Base-by-base conservation (phyloP, 1,284 basidiomycete species). In the Bjerkandera adusta region DNA sequence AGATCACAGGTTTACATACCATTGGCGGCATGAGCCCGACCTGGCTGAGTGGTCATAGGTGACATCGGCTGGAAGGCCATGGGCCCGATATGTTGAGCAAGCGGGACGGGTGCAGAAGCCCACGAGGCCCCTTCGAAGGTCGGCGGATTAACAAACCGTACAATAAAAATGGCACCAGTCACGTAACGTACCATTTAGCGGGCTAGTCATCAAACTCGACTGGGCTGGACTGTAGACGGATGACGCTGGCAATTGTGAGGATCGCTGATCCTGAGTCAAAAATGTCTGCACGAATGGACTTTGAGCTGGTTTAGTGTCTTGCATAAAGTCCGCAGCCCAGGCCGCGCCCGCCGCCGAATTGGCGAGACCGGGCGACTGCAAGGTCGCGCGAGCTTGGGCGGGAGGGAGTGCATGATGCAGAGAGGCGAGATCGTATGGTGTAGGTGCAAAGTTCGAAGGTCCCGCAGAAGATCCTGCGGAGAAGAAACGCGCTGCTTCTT, bases 401-500 rank as follows among this genome's bases (percentile, higher is more conserved):
- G 51, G 48, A 3, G 83, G 81, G 15, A 89, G 63, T 15, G 78
- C 66, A n/a, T 68, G 66, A 42, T 71, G 74, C 50, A 89, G 63
- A n/a, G 72, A 66, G 36, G 77, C 70, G 11, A 89, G 57, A 56
- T 88, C 80, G 57, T 79, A 84, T 1, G 77, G 53, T 22, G 64
- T 59, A 35, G 67, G 60, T 6, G 64, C 43, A 5, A 68, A 49
- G 15, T 73, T 62, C 18, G 68, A 60, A 27, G 64, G 59, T 15
- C 61, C 59, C 33, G 72, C 61, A 41, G 60, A 54, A 21, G 59
- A 54, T 4, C 13, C 34, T 11, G 26, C 34, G 13, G 72, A 67
- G 62, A 90, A 89, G 71, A 90, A 90, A 39, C 69, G 76, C 15
- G 81, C 71, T 2, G 83, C 85, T 57, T 89, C 86, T 60, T 83